Conservation (phyloP, 371 early-diverging fungal species). For the Rhizopus stolonifer region DNA sequence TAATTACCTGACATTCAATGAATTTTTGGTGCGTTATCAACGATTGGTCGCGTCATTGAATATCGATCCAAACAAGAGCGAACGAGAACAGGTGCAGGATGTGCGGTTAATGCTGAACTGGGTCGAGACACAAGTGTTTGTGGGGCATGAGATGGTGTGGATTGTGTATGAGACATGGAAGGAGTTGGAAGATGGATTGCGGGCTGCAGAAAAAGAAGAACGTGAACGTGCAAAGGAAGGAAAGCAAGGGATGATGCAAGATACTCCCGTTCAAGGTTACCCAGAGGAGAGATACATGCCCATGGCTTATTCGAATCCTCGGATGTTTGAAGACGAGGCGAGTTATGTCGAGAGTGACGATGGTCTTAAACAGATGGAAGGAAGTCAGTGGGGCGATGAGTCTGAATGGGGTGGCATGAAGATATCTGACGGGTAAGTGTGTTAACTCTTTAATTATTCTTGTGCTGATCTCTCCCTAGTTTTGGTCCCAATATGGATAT, state of each 20-base stretch:
- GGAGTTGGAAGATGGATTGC: conserved; percentile 75
- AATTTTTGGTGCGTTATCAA: conserved; percentile 67
- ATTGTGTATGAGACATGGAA: conserved; percentile 75
- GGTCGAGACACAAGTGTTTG: conserved; percentile 34
- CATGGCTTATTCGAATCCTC: conserved; percentile 21
- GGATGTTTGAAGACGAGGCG: conserved; percentile 42
- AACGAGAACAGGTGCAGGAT: conserved; percentile 41
- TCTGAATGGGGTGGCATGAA: conserved; percentile 56
- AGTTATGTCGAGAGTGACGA: conserved; percentile 51
- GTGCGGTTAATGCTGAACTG: conserved; percentile 50
- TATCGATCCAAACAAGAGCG: conserved; percentile 36
- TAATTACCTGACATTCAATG: conserved; percentile 58
- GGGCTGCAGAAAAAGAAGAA: conserved; percentile 72
- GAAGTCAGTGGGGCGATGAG: conserved; percentile 56
- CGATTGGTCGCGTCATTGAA: conserved; percentile 35
- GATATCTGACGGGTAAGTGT: conserved; percentile 47
- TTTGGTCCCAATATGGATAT: conserved; percentile 56
- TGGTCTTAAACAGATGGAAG: conserved; percentile 48
- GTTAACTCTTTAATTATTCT: too few species aligned
- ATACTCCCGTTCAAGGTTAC: conserved; percentile 13
- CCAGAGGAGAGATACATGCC: conserved; percentile 34
- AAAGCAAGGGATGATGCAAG: conserved; percentile 21
- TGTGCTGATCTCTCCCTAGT: conserved; percentile 16
- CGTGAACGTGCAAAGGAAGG: conserved; percentile 47
- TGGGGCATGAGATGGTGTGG: conserved; percentile 69